phyloP scores from a whole-genome alignment of 805 yeast species.

The Wickerhamomyces tratensis region DNA sequence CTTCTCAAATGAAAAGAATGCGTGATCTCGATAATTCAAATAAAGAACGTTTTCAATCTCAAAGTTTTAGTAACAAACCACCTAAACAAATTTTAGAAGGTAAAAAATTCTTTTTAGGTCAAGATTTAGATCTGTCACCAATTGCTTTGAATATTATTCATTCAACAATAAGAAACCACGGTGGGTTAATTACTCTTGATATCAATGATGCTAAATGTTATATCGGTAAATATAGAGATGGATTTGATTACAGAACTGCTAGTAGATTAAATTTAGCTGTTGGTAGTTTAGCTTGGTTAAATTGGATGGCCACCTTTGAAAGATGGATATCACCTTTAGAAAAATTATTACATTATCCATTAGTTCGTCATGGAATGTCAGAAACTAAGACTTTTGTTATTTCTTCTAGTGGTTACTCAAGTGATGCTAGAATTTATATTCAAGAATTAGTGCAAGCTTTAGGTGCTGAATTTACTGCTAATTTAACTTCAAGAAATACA shows the following conservation, averaged over 20 bases:
- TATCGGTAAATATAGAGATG: slow-evolving; percentile 54
- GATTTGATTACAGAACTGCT: slow-evolving; percentile 43
- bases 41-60: slow-evolving; percentile 3
- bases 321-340: slow-evolving; percentile 45
- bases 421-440: slow-evolving; percentile 72
- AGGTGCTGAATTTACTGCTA: slow-evolving; percentile 72
- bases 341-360: slow-evolving; percentile 65
- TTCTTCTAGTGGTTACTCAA: slow-evolving; percentile 73
- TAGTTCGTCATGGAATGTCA: slow-evolving; percentile 35
- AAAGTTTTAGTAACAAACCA: slow-evolving; percentile 2
- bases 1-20: slow-evolving; percentile 4
- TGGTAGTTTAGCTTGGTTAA: slow-evolving; percentile 74
- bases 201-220: slow-evolving; percentile 32
- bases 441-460: slow-evolving; percentile 50
- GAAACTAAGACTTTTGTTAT: slow-evolving; percentile 46
- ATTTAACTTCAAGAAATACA: slow-evolving; percentile 54
- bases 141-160: slow-evolving; percentile 29
- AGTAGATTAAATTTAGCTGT: slow-evolving; percentile 29
- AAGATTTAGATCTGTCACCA: slow-evolving; percentile 47
- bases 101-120: slow-evolving; percentile 39
- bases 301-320: slow-evolving; percentile 47
- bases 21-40: slow-evolving; percentile 8
- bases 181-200: slow-evolving; percentile 36
- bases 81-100: slow-evolving; percentile 25
- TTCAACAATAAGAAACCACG: slow-evolving; percentile 37